phyloP scores from a whole-genome alignment of 2,329 filamentous ascomycete species.

The Ophiostoma tasmaniense region DNA sequence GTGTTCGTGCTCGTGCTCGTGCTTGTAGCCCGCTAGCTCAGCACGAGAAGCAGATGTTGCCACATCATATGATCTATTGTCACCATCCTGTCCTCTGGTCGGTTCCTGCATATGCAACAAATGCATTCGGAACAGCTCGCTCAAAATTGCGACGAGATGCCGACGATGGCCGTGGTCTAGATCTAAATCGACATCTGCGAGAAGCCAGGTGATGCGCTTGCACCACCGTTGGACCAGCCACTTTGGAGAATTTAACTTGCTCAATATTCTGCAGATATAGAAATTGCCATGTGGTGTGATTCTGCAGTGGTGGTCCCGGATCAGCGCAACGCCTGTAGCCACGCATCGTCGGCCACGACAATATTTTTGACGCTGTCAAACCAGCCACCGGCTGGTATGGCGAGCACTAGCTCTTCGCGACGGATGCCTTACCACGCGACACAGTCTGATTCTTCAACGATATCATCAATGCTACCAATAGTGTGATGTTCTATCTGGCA shows the following conservation, averaged over 20 bases:
- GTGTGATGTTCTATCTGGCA: neutral
- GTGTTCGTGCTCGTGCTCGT: neutral
- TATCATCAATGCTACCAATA: neutral
- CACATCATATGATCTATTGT: neutral
- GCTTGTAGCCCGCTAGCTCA: neutral
- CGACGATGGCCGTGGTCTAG: neutral
- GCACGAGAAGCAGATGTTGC: neutral
- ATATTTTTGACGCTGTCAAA: neutral
- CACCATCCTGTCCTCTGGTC: neutral
- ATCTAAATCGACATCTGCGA: neutral
- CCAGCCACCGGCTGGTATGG: neutral
- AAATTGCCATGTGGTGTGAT: neutral
- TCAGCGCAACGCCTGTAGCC: neutral
- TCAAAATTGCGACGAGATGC: neutral
- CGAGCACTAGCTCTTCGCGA: neutral
- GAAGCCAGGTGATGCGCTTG: neutral
- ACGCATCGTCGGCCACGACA: neutral
- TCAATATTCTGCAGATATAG: neutral
- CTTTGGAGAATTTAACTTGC: neutral
- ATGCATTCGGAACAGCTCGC: neutral
- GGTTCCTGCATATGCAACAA: neutral
- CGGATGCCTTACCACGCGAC: neutral
- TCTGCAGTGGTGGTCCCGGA: neutral
- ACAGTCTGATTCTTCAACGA: neutral
- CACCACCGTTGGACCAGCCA: neutral